Evolutionary conservation across 495 filamentous ascomycete genomes (phyloP), one percentile per base, ranked within the genome.

Genomic region (Lasiosphaeris hirsuta): DNA sequence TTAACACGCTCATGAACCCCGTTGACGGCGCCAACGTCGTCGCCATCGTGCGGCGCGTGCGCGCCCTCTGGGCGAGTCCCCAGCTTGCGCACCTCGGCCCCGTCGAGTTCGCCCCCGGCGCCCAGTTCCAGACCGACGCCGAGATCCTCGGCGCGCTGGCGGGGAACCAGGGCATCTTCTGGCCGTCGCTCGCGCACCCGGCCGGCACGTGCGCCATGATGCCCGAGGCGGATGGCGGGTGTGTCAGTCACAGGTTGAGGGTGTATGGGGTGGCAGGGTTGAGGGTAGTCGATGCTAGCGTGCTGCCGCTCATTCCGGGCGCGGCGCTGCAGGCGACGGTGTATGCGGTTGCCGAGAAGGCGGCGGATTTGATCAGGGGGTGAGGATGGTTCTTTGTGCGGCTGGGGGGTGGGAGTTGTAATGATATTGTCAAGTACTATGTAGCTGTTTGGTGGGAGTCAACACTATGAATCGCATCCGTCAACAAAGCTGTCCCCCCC

Each of bases 41-140:
- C 34, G 78, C 80, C 0, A 80, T 74, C n/a, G 79, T 85, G 67
- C 79, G 78, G 59, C 76, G 81, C 6, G 67, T 72, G 2, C 79
- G 86, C 0, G 11, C 40, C 38, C 57, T 64, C 3, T 65, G 77
- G 59, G 56, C 63, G 1, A 72, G 71, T n/a, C 74, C 72, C 2
- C 70, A 82, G 62, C 57, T 71, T 14, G 56, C 51, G 17, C 70
- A 78, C 0, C 68, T 75, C 18, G 69, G 50, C 0, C 60, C 62
- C 7, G 47, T 42, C 1, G 68, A 85, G 58, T 59, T 76, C 18
- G 69, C 64, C 40, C 83, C 84, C 0, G 81, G 79, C 0, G 60
- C 69, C 1, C 65, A 75, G 39, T 78, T 79, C 8, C 64, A 67
- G 23, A 73, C 71, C 0, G 72, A 79, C 43, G 70, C 67, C 18